phyloP scores from a whole-genome alignment of 2,329 filamentous ascomycete species.

The Ophiosphaerella korrae region DNA sequence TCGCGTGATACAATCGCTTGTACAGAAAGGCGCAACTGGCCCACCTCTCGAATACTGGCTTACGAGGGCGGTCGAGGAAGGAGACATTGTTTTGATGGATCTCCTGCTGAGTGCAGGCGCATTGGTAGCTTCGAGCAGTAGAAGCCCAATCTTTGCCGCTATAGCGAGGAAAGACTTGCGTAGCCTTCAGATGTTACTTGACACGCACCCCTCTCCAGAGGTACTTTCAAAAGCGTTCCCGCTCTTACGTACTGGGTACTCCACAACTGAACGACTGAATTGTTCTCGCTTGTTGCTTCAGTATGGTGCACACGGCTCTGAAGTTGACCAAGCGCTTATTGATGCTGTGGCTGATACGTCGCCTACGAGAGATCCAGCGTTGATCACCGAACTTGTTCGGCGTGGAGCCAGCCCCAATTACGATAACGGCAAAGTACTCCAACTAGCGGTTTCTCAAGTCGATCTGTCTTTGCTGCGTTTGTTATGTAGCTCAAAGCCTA shows the following conservation, averaged over 20 bases:
- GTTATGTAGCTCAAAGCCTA: slow-evolving; percentile 30
- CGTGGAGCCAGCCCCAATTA: slow-evolving; percentile 31
- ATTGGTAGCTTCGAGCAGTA: slow-evolving; percentile 24
- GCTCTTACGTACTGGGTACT: slow-evolving; percentile 24
- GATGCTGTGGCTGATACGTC: slow-evolving; percentile 35
- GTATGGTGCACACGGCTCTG: slow-evolving; percentile 31
- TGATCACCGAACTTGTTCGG: slow-evolving; percentile 35
- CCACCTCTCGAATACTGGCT: slow-evolving; percentile 34
- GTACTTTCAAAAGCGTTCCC: slow-evolving; percentile 30
- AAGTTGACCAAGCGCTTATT: slow-evolving; percentile 37
- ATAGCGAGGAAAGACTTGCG: slow-evolving; percentile 28
- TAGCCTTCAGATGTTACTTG: slow-evolving; percentile 27
- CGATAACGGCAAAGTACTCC: slow-evolving; percentile 30
- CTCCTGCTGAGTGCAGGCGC: slow-evolving; percentile 36
- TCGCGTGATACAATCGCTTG: slow-evolving; percentile 28
- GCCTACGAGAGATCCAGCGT: slow-evolving; percentile 23
- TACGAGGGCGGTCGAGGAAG: slow-evolving; percentile 34
- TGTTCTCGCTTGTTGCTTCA: slow-evolving; percentile 29
- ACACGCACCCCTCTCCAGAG: slow-evolving; percentile 25
- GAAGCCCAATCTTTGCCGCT: slow-evolving; percentile 27
- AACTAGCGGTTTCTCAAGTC: slow-evolving; percentile 33
- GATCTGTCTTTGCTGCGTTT: slow-evolving; percentile 33
- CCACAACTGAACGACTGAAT: slow-evolving; percentile 28
- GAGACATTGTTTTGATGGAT: slow-evolving; percentile 32
- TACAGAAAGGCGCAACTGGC: slow-evolving; percentile 36